Base-by-base conservation (phyloP, 2,329 filamentous ascomycete species). In the Colletotrichum tropicicola region DNA sequence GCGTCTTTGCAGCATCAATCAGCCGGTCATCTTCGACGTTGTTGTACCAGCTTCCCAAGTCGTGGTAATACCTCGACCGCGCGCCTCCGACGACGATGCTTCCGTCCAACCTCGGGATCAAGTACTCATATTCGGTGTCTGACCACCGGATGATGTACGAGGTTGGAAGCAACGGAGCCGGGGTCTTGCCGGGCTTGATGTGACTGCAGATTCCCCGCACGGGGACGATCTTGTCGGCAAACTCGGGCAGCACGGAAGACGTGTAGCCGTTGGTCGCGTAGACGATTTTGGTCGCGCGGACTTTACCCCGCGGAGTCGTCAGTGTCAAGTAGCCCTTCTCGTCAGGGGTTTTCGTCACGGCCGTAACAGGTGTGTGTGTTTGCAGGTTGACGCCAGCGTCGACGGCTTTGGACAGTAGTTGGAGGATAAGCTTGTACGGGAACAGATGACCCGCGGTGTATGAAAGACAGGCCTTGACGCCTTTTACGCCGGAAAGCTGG, bases 81-180 rank as follows among this genome's bases (percentile, higher is more conserved):
- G 76, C 82, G 23, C 83, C 83, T 5, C 81, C 81, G 1, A 83
- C 78, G 10, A 82, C 70, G 49, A 82, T 79, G 52, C 78, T 79
- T 0, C 80, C 81, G 19, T 79, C 74, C 0, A 84, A 83, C 1
- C 87, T 80, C 1, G 86, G 82, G 6, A 91, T 85, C 81, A 92
- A 86, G 72, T 92, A 92, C 66, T 92, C 90, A 70, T 89, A 91
- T 0, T 88, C 87, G 19, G 78, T 75, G 2, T 80, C 78, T 70
- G 77, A 5, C 79, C 88, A 88, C 23, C 89, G 85, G 68, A 91
- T 87, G 13, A 83, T 88, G 70, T 89, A 90, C 2, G 87, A 88
- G 3, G 79, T 81, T 5, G 77, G 74, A 28, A 88, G 69, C 9
- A 80, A 77, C 7, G 56, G 58, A 2, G 35, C 32, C 2, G 82